Percentiles rank a stretch among this genome's conserved stretches.
These are phyloP conservation scores for Ophiosphaerella herpotricha DNA, from an alignment of 2,329 filamentous ascomycete genomes.

Conservation along the genomic window DNA sequence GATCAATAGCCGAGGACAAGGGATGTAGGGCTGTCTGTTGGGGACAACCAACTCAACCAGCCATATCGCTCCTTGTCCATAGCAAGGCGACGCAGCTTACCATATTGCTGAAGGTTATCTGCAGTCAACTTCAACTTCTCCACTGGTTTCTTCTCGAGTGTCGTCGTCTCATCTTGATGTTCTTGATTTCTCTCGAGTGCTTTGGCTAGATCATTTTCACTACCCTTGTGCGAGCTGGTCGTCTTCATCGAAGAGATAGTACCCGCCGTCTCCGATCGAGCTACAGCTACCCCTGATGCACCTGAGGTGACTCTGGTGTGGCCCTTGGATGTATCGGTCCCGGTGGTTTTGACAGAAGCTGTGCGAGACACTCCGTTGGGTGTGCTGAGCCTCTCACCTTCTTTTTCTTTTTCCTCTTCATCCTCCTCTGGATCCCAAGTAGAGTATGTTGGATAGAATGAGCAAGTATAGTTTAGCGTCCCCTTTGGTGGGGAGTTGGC, in stretches of 20 bases:
- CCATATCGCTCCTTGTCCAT: slow-evolving; percentile 18
- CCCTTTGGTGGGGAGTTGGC: slow-evolving; percentile 79
- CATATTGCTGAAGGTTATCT: slow-evolving; percentile 80
- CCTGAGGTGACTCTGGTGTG: slow-evolving; percentile 26
- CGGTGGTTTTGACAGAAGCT: slow-evolving; percentile 25
- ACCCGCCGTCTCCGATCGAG: slow-evolving; percentile 42
- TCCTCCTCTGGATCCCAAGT: slow-evolving; percentile 89
- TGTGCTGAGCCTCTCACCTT: slow-evolving; percentile 48
- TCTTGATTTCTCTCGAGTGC: slow-evolving; percentile 54
- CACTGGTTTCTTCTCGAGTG: slow-evolving; percentile 59
- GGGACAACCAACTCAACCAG: slow-evolving; percentile 34
- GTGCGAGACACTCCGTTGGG: slow-evolving; percentile 26
- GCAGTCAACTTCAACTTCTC: slow-evolving; percentile 79
- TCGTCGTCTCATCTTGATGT: slow-evolving; percentile 53
- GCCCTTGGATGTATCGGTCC: slow-evolving; percentile 16
- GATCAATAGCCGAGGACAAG: slow-evolving; percentile 17
- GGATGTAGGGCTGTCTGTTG: slow-evolving; percentile 18
- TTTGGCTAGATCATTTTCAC: slow-evolving; percentile 49
- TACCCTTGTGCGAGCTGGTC: slow-evolving; percentile 20
- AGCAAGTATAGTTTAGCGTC: slow-evolving; percentile 75
- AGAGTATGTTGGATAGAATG: slow-evolving; percentile 90
- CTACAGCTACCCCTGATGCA: slow-evolving; percentile 18
- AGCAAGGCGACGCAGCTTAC: slow-evolving; percentile 50
- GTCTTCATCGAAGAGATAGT: slow-evolving; percentile 50
- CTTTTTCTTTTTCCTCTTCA: slow-evolving; percentile 59